These are phyloP conservation scores for Cryomyces minteri DNA, from an alignment of 495 filamentous ascomycete species.

Conservation along the genomic window DNA sequence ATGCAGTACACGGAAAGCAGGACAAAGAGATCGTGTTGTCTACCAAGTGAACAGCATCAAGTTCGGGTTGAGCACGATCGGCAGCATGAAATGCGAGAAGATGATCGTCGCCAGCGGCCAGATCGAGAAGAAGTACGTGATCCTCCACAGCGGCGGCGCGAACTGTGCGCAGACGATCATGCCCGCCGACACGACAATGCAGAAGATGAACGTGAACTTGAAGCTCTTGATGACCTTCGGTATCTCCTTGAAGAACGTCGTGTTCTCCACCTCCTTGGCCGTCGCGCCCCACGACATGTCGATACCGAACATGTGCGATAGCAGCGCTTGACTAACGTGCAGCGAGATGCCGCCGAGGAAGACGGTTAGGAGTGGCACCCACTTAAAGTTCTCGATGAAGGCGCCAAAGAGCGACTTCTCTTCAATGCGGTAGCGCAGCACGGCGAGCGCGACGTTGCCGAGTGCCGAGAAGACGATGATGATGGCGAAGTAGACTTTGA, in stretches of 20 bases:
- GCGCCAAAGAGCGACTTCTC: conserved; percentile 17
- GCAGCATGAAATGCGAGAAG: conserved; percentile 36
- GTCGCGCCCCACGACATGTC: conserved; percentile 32
- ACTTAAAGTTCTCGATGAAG: conserved; percentile 25
- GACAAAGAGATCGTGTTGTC: not conserved
- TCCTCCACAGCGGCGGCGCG: conserved; percentile 35
- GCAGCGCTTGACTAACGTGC: conserved; percentile 26
- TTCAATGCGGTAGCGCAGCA: conserved; percentile 26
- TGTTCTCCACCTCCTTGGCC: conserved; percentile 39
- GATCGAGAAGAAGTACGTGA: conserved; percentile 36
- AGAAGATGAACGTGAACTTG: conserved; percentile 40
- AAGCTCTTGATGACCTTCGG: conserved; percentile 35
- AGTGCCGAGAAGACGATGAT: conserved; percentile 27
- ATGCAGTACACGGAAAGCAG: too few relatives aligned
- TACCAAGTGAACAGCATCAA: conserved; percentile 52
- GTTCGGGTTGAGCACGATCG: conserved; percentile 42
- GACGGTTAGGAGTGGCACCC: conserved; percentile 26
- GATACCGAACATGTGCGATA: conserved; percentile 28
- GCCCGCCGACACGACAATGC: conserved; percentile 22
- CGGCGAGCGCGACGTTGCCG: conserved; percentile 28
- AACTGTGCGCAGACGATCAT: conserved; percentile 28
- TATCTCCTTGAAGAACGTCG: conserved; percentile 41
- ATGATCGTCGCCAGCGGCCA: conserved; percentile 36
- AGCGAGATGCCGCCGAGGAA: conserved; percentile 30
- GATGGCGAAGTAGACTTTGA: conserved; percentile 30